These are phyloP conservation scores for Boletellus ananiceps DNA, from an alignment of 768 basidiomycete genomes.

Conservation along the genomic window DNA sequence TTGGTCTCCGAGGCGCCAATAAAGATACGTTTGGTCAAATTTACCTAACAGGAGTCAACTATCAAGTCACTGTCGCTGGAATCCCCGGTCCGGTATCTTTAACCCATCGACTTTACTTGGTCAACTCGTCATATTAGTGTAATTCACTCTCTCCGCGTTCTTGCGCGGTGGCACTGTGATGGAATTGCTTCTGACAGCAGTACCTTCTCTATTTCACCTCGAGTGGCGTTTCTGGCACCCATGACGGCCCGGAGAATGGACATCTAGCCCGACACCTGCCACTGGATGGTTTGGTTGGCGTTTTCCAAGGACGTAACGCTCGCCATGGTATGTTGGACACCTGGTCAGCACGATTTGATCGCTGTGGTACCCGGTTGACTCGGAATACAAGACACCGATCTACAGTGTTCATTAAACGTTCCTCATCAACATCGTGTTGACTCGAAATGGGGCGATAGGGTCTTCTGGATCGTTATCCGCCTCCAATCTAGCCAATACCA, in stretches of 20 bases:
- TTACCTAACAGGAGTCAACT: neutral
- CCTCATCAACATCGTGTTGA: neutral
- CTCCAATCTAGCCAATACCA: constrained; percentile 11
- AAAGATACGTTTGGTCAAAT: neutral
- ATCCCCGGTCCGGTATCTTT: neutral
- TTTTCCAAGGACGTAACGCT: constrained; percentile 6
- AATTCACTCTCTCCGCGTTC: neutral
- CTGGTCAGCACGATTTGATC: neutral
- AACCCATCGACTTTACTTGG: neutral
- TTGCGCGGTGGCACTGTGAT: neutral
- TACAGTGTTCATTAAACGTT: constrained; percentile 1
- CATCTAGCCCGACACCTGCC: constrained; percentile 2
- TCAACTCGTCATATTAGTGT: neutral
- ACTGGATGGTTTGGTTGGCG: constrained; percentile 24
- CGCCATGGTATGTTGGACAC: constrained; percentile 5
- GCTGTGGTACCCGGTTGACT: neutral
- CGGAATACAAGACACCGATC: constrained; percentile 7
- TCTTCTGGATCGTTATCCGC: neutral
- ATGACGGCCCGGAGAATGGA: neutral
- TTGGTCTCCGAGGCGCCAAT: neutral
- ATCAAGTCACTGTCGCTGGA: neutral
- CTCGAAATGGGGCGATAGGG: constrained; percentile 13
- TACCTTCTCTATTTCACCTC: neutral
- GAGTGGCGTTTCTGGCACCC: neutral
- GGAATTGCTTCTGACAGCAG: neutral